Percentiles rank a stretch among this genome's conserved stretches.
These are phyloP conservation scores for Flaveria sonorensis DNA, from an alignment of 129 eudicot species.

Conservation along the genomic window DNA sequence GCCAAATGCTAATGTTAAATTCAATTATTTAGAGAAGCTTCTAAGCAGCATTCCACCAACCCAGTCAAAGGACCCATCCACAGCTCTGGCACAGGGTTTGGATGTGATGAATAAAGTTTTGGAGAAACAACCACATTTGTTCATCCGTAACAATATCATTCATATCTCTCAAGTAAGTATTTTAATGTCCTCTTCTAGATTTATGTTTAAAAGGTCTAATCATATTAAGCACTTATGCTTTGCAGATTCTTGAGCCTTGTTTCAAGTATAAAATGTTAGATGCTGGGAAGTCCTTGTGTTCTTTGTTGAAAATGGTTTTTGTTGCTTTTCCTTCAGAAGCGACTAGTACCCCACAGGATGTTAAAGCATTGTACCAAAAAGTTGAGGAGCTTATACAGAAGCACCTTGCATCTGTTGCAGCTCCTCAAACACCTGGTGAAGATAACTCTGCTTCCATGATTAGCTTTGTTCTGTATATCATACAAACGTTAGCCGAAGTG, in stretches of 20 bases:
- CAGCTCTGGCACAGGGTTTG: constrained; percentile 97
- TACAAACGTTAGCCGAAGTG: constrained; percentile 83
- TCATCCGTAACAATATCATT: constrained; percentile 86
- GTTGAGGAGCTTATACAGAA: constrained; percentile 87
- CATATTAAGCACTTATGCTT: not conserved
- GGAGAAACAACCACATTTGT: constrained; percentile 97
- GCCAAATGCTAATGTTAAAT: constrained; percentile 98
- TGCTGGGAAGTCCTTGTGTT: constrained; percentile 92
- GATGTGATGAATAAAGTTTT: constrained; percentile 99
- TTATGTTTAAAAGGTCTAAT: constrained; percentile 6
- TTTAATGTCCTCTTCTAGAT: not conserved
- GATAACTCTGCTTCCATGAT: constrained; percentile 88
- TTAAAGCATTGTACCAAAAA: constrained; percentile 73
- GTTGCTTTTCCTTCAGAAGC: constrained; percentile 88
- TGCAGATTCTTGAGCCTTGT: constrained; percentile 96
- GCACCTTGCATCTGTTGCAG: constrained; percentile 85
- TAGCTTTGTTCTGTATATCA: constrained; percentile 82
- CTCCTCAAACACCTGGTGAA: constrained; percentile 87
- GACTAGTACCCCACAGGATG: constrained; percentile 77
- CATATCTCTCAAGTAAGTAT: constrained; percentile 87
- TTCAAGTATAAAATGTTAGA: constrained; percentile 95
- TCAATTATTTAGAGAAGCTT: constrained; percentile 95
- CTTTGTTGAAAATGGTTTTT: constrained; percentile 91
- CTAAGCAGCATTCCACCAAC: constrained; percentile 89
- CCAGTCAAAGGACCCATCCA: constrained; percentile 95